Evolutionary conservation across 108 stramenopile species (phyloP), one percentile per base, ranked within the genome.

Genomic region (Skeletonema tropicum): DNA sequence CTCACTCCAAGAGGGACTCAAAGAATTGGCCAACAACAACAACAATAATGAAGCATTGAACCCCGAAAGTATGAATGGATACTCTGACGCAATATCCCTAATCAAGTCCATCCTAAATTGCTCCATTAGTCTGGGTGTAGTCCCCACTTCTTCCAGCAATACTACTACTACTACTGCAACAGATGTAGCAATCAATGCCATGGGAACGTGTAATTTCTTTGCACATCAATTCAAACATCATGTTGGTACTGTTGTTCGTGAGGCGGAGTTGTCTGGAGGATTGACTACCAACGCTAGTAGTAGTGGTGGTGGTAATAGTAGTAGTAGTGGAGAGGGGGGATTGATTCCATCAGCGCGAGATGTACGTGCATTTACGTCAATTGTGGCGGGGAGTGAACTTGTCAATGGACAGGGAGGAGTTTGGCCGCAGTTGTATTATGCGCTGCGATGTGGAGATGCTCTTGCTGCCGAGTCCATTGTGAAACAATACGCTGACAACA

Each of bases 371-470:
- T 81, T 70, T 66, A 62, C 80, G 35, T 30, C 71, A 1, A 64
- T 81, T 41, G 62, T 36, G 33, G 68, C 67, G 58, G 80, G 80
- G 41, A 64, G 59, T 33, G 71, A 73, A 13, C 57, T 72, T 9
- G 69, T 61, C 21, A 65, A 73, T 29, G 60, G 71, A 42, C 17
- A 60, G 31, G 73, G 71, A 30, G 78, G 78, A 3, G 66, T 72
- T 61, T 81, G 80, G 80, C 61, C 64, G 21, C 35, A 30, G 25
- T 66, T 81, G 57, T 81, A 66, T 70, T 81, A 75, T 46, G 45
- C 17, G 52, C 45, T 68, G 17, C 60, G 61, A 26, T 67, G 60
- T 62, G 74, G 74, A 6, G 74, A 75, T 48, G 33, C 33, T 3
- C 23, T 59, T 19, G 73, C 73, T 21, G 73, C 73, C 1, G 26